Evolutionary conservation across 768 basidiomycete species (phyloP), one percentile per base, ranked within the genome.

Genomic region (Russula ochroleuca): DNA sequence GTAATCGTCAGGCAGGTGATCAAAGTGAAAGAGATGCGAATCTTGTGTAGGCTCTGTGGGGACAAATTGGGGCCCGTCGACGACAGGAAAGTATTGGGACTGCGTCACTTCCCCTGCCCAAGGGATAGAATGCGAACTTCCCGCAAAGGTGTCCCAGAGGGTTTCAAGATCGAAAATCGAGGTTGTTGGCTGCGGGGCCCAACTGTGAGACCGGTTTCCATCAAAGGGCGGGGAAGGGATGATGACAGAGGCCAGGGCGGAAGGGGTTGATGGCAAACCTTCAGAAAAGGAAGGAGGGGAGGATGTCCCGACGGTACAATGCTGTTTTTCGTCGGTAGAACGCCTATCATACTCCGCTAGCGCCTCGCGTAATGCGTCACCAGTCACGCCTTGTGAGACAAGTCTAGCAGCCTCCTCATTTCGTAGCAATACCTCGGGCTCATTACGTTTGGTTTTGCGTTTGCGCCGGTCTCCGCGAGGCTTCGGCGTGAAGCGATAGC

Each of bases 401-500:
- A 65, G 59, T 47, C 58, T 57, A 5, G 59, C 66, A 28, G 64
- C 57, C 17, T 61, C 59, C 55, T 65, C 60, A 15, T 56, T 64
- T 23, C 66, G 58, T 7, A 58, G 48, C 33, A 61, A 43, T 53
- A 65, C 51, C 40, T 61, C 64, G 1, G 64, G 64, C 31, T 61
- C 64, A 45, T 65, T 67, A 7, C 64, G 54, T 38, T 61, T 67
- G 35, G 63, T 67, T 35, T 54, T 56, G 57, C 65, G 59, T 31
- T 48, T 56, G 25, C 52, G 54, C 60, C 43, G 47, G 48, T 60
- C 52, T 38, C 55, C 41, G 17, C 60, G 60, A 15, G 52, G 57
- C 13, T 61, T 58, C 7, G 68, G 68, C 1, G 45, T 37, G 50
- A 61, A 72, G 28, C 69, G 67, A 51, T 72, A 72, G 45, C 65